These are phyloP conservation scores for Picea sitchensis DNA, from an alignment of 75 land plant genomes.

Conservation along the genomic window DNA sequence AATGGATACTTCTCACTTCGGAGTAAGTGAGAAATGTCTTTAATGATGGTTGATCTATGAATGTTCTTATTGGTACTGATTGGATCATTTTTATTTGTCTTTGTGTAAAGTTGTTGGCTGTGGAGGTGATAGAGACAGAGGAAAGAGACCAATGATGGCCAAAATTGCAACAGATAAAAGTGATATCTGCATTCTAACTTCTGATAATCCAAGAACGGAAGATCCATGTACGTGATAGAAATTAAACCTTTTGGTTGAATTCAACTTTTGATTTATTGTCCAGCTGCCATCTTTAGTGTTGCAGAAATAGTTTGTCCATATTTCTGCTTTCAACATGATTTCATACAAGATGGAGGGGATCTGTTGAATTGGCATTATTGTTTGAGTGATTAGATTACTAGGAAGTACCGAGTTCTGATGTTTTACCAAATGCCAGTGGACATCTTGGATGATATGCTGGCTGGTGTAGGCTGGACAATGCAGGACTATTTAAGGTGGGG, in stretches of 20 bases:
- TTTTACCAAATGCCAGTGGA: constrained; percentile 51
- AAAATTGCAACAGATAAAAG: constrained; percentile 93
- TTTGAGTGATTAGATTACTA: neutral
- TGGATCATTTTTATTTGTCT: constrained; percentile 3
- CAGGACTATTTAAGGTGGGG: constrained; percentile 83
- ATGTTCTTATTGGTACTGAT: neutral
- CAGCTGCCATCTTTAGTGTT: neutral
- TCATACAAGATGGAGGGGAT: neutral
- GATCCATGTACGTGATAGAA: constrained; percentile 74
- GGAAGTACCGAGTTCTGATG: neutral
- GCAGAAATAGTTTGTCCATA: neutral
- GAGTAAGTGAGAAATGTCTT: neutral
- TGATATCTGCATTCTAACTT: constrained; percentile 82
- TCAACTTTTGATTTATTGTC: neutral
- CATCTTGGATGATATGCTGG: constrained; percentile 96
- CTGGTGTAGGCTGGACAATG: constrained; percentile 97
- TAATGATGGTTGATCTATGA: neutral
- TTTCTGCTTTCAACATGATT: neutral
- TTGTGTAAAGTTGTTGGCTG: constrained; percentile 77
- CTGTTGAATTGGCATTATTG: neutral
- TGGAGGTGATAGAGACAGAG: constrained; percentile 81
- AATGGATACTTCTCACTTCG: neutral
- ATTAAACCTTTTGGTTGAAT: neutral
- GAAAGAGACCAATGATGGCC: constrained; percentile 93
- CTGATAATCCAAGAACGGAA: constrained; percentile 87